A percentile compares a stretch with the other conserved stretches of the same genome.
phyloP scores from a whole-genome alignment of 192 early-diverging fungal species.

The Pilobolus umbonatus region DNA sequence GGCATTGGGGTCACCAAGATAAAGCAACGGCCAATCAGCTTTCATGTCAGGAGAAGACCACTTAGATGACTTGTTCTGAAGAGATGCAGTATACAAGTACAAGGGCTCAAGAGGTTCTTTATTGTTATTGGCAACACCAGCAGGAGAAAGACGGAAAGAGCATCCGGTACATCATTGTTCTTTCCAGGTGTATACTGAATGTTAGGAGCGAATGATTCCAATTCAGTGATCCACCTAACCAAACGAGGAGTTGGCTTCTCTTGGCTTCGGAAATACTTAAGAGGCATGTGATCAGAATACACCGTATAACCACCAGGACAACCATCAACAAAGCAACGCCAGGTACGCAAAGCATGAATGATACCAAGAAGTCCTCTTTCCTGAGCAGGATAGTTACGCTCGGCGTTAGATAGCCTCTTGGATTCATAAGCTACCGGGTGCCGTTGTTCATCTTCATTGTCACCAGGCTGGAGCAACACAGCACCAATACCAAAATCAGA shows the following conservation, averaged over 20 bases:
- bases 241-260: background rate
- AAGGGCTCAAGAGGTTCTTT: too few species aligned
- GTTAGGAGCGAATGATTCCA: background rate
- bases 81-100: too few species aligned
- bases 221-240: slow-evolving; percentile 5
- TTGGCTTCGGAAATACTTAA: slow-evolving; percentile 2
- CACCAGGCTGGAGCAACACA: slow-evolving; percentile 3
- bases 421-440: slow-evolving; percentile 34
- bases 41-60: too few species aligned
- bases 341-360: slow-evolving; percentile 10
- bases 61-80: too few species aligned
- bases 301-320: background rate
- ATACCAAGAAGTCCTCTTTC: slow-evolving; percentile 7
- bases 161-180: background rate
- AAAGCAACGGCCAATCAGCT: too few species aligned
- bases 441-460: background rate
- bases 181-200: slow-evolving; percentile 7
- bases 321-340: slow-evolving; percentile 15
- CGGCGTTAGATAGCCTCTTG: slow-evolving; percentile 21
- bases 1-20: too few species aligned
- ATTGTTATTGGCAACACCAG: too few species aligned
- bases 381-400: slow-evolving; percentile 29
- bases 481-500: slow-evolving; percentile 2
- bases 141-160: too few species aligned
- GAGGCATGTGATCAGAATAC: slow-evolving; percentile 5